Evolutionary conservation across 176 grass and related monocot genomes (phyloP).

Genomic region (Aegilops tauschii): DNA sequence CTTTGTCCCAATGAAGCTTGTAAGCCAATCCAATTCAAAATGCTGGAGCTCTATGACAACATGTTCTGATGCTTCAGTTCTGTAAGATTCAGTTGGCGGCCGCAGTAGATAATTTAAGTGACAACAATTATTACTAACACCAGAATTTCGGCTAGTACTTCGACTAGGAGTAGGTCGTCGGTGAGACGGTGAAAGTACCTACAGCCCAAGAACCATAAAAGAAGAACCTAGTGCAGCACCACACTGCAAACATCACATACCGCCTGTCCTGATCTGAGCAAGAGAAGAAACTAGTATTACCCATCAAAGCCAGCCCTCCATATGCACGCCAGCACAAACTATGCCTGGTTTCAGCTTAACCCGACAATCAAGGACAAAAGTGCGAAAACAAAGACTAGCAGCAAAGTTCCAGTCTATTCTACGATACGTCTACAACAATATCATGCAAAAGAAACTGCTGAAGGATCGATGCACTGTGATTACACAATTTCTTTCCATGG

Average conservation of each 20-base stretch:
- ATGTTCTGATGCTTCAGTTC: too few species aligned
- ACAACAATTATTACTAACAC: too few species aligned
- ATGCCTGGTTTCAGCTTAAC: background rate
- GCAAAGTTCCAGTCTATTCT: background rate
- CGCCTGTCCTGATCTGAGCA: background rate
- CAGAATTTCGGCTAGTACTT: too few species aligned
- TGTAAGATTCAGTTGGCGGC: too few species aligned
- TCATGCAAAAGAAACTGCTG: background rate
- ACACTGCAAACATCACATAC: background rate
- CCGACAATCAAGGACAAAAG: background rate
- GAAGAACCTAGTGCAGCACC: too few species aligned
- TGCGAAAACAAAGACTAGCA: background rate
- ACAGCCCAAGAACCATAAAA: too few species aligned
- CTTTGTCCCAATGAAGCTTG: too few species aligned
- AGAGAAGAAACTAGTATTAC: background rate
- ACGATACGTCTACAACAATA: background rate
- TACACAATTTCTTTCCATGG: background rate
- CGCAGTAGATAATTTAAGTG: too few species aligned
- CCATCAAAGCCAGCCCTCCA: background rate
- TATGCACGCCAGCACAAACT: background rate
- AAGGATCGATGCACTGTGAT: background rate
- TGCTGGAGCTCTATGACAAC: too few species aligned
- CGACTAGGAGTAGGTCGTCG: too few species aligned
- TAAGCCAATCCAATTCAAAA: too few species aligned
- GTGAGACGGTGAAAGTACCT: too few species aligned